Evolutionary conservation across 768 basidiomycete species (phyloP).

Genomic region (Amanita exitialis): DNA sequence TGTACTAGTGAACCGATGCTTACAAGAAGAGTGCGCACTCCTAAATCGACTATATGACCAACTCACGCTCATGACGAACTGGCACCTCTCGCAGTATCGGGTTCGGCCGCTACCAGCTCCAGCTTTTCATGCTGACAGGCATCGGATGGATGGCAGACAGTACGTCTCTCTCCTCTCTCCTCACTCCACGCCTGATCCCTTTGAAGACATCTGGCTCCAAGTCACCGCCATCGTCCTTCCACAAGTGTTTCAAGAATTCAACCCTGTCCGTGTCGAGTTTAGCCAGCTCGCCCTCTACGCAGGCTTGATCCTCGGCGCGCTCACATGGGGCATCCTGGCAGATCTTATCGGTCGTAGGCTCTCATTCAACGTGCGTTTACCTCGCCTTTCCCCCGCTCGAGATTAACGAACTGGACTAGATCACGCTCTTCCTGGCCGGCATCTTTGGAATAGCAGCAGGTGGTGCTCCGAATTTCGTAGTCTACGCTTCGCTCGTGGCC

Average conservation of each 20-base stretch:
- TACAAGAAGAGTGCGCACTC: neutral
- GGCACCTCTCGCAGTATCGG: slow-evolving; percentile 25
- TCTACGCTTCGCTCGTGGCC: slow-evolving; percentile 36
- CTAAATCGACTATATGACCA: neutral
- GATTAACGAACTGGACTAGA: slow-evolving; percentile 8
- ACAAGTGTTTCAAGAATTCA: slow-evolving; percentile 31
- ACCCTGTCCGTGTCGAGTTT: slow-evolving; percentile 33
- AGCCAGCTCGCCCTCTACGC: slow-evolving; percentile 36
- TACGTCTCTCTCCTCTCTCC: slow-evolving; percentile 14
- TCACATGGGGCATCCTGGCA: slow-evolving; percentile 37
- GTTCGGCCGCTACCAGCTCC: slow-evolving; percentile 38
- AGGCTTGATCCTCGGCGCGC: slow-evolving; percentile 38
- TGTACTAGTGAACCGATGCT: neutral
- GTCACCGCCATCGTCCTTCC: slow-evolving; percentile 35
- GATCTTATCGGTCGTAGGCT: slow-evolving; percentile 37
- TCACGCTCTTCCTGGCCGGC: slow-evolving; percentile 26
- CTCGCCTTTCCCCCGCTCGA: neutral
- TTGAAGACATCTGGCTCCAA: slow-evolving; percentile 34
- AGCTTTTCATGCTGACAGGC: slow-evolving; percentile 37
- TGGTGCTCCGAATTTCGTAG: slow-evolving; percentile 33
- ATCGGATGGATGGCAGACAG: slow-evolving; percentile 43
- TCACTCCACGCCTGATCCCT: neutral
- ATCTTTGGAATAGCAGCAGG: slow-evolving; percentile 44
- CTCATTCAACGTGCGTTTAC: slow-evolving; percentile 29
- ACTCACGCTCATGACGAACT: neutral